Conservation (phyloP, 2,329 filamentous ascomycete genomes). For the Nemania sp. region DNA sequence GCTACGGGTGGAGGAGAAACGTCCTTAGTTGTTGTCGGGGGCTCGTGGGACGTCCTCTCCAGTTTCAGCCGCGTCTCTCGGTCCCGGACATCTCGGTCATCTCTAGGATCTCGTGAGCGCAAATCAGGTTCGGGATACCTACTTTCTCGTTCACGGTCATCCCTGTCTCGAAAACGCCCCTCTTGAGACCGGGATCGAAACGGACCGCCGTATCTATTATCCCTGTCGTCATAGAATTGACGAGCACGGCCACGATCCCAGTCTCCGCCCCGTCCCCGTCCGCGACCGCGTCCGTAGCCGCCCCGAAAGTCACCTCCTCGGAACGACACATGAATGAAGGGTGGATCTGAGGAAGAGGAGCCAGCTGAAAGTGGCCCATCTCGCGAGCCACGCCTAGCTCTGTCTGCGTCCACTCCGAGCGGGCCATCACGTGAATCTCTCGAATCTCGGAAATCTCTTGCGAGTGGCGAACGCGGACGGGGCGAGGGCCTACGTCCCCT, state of each 20-base stretch:
- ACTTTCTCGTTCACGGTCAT: slow-evolving; percentile 46
- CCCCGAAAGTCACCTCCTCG: slow-evolving; percentile 58
- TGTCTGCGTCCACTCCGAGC: slow-evolving; percentile 67
- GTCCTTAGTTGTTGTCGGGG: slow-evolving; percentile 52
- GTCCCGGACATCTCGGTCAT: slow-evolving; percentile 54
- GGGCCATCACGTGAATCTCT: slow-evolving; percentile 56
- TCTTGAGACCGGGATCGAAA: slow-evolving; percentile 69
- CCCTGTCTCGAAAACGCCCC: slow-evolving; percentile 60
- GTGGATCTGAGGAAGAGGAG: slow-evolving; percentile 70
- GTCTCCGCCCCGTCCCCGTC: slow-evolving; percentile 54
- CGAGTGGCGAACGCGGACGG: slow-evolving; percentile 64
- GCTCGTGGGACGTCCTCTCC: slow-evolving; percentile 58
- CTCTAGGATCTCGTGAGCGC: slow-evolving; percentile 51
- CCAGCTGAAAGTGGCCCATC: slow-evolving; percentile 75
- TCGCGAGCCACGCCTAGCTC: slow-evolving; percentile 69
- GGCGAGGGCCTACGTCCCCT: slow-evolving; percentile 66
- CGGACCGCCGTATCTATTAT: slow-evolving; percentile 51
- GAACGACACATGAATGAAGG: slow-evolving; percentile 59
- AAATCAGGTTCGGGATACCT: slow-evolving; percentile 45
- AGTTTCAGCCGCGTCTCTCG: slow-evolving; percentile 51
- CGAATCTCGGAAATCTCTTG: slow-evolving; percentile 67
- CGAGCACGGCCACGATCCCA: slow-evolving; percentile 56
- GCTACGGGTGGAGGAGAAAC: slow-evolving; percentile 62
- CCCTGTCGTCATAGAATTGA: slow-evolving; percentile 65
- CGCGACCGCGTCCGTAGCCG: slow-evolving; percentile 59